Evolutionary conservation across 1,284 basidiomycete species (phyloP).

Genomic region (Boletellus deceptivus): DNA sequence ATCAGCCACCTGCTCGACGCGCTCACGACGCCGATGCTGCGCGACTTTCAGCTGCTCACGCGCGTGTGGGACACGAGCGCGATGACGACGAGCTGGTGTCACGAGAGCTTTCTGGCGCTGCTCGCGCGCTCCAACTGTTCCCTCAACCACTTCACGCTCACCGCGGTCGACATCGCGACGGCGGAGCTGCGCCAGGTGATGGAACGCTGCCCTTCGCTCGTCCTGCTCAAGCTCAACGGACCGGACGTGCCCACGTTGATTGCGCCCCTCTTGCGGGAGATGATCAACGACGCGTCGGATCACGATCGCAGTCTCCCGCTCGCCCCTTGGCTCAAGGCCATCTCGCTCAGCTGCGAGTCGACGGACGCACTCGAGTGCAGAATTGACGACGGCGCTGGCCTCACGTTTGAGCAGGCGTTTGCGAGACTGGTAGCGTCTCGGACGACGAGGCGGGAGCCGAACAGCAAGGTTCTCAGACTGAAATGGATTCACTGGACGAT

Average conservation of each 20-base stretch:
- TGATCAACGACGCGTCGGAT: slow-evolving; percentile 17
- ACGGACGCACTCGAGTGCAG: slow-evolving; percentile 16
- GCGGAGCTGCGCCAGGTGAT: slow-evolving; percentile 23
- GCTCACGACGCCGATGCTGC: slow-evolving; percentile 18
- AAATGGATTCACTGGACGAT: slow-evolving; percentile 34
- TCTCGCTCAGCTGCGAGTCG: slow-evolving; percentile 32
- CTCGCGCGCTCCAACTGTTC: slow-evolving; percentile 27
- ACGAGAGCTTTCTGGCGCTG: slow-evolving; percentile 26
- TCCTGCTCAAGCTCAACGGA: slow-evolving; percentile 30
- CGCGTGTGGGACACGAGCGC: slow-evolving; percentile 30
- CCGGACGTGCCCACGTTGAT: slow-evolving; percentile 21
- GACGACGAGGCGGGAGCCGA: slow-evolving; percentile 21
- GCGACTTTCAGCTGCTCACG: slow-evolving; percentile 33
- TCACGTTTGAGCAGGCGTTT: slow-evolving; percentile 31
- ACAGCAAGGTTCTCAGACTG: slow-evolving; percentile 26
- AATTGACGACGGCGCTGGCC: slow-evolving; percentile 21
- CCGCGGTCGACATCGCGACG: slow-evolving; percentile 24
- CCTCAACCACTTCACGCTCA: slow-evolving; percentile 32
- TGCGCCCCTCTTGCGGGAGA: slow-evolving; percentile 24
- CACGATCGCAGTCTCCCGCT: slow-evolving; percentile 19
- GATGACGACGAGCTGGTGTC: slow-evolving; percentile 29
- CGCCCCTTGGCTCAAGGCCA: slow-evolving; percentile 29
- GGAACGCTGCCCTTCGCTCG: slow-evolving; percentile 30
- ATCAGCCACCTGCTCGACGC: slow-evolving; percentile 27
- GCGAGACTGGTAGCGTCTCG: slow-evolving; percentile 24